phyloP scores from a whole-genome alignment of 345 rosid species.

The Euphorbia peplus region DNA sequence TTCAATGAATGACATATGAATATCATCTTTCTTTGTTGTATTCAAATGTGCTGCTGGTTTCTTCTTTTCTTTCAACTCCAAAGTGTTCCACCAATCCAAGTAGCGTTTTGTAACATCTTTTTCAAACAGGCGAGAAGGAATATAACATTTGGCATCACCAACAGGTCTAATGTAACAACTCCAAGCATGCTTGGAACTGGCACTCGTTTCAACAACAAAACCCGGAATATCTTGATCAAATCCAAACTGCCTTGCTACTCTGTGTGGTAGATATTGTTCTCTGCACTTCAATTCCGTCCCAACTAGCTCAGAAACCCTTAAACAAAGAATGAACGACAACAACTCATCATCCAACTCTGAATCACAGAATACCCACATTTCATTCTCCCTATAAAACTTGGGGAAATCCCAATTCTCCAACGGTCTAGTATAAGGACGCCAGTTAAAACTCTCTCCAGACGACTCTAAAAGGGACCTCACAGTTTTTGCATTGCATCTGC shows the following conservation, averaged over 20 bases:
- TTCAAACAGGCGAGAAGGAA: conserved; percentile 37
- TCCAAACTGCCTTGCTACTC: conserved; percentile 62
- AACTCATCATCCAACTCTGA: conserved; percentile 7
- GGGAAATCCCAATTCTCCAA: conserved; percentile 26
- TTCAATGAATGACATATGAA: too few species aligned
- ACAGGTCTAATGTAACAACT: conserved; percentile 29
- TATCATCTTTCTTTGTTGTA: too few species aligned
- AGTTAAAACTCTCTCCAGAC: conserved; percentile 32
- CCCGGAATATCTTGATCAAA: conserved; percentile 50
- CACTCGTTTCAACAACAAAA: conserved; percentile 9
- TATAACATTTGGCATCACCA: conserved; percentile 20
- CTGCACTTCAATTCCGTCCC: conserved; percentile 27
- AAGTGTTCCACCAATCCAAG: conserved; percentile 47
- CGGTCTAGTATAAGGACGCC: conserved; percentile 43
- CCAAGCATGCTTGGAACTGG: too few species aligned
- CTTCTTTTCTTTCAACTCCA: conserved; percentile 1
- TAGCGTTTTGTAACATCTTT: conserved; percentile 35
- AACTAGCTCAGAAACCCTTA: conserved; percentile 36
- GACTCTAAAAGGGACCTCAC: conserved; percentile 23
- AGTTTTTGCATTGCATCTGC: not conserved
- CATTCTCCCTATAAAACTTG: conserved; percentile 18
- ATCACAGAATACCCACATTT: not conserved
- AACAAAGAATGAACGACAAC: conserved; percentile 14
- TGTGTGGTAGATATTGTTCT: conserved; percentile 44
- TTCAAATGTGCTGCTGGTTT: not conserved